Percentiles rank a stretch among this genome's conserved stretches.
Evolutionary conservation across 495 filamentous ascomycete species (phyloP).

Genomic region (Aspergillus saccharolyticus): DNA sequence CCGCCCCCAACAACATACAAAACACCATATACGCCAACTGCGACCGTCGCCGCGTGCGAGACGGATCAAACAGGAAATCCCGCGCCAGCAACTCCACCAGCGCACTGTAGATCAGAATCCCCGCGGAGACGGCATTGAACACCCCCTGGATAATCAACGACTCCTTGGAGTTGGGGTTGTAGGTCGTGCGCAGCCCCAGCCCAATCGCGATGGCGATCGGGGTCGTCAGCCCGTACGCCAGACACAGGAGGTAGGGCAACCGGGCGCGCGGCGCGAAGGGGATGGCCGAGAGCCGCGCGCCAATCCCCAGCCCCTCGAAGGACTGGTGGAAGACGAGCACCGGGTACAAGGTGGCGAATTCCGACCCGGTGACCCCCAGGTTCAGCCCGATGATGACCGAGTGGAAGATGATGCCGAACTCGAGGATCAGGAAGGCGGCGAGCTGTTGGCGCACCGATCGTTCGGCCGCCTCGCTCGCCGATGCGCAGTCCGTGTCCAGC

Average conservation of each 20-base stretch:
- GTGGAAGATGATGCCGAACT: conserved; percentile 6
- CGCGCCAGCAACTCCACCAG: background rate
- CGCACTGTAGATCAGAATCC: conserved; percentile 1
- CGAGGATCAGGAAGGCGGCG: conserved; percentile 3
- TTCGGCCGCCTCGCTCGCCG: too few relatives aligned
- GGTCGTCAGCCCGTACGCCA: background rate
- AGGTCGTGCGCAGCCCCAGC: background rate
- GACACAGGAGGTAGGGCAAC: background rate
- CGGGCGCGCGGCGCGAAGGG: background rate
- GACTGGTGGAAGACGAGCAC: conserved; percentile 2
- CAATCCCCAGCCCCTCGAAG: conserved; percentile 2
- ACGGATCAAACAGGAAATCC: conserved; percentile 1
- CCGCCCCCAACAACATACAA: conserved; percentile 1
- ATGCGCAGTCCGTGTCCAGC: too few relatives aligned
- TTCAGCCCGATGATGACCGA: conserved; percentile 5
- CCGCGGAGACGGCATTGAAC: conserved; percentile 1
- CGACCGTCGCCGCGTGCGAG: background rate
- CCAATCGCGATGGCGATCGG: conserved; percentile 1
- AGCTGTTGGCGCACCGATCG: conserved; percentile 1
- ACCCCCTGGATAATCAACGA: conserved; percentile 3
- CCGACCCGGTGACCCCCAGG: background rate
- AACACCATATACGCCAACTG: conserved; percentile 3
- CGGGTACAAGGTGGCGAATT: conserved; percentile 1
- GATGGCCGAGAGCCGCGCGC: background rate
- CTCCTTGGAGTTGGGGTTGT: background rate